Conservation (phyloP, 2,329 filamentous ascomycete species). For the Zasmidium citrigriseum region DNA sequence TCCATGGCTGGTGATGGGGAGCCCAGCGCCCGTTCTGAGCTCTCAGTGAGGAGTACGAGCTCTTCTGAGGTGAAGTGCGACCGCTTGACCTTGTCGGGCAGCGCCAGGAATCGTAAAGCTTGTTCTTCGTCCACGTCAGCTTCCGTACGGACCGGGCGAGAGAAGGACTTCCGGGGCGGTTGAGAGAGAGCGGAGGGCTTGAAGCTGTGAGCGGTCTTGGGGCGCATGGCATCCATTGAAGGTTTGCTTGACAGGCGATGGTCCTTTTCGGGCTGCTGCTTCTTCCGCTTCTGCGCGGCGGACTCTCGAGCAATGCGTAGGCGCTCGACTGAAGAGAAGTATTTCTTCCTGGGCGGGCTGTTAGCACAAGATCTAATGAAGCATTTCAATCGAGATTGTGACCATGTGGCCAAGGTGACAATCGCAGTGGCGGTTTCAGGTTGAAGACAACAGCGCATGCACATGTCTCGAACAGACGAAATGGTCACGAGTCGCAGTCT, state of each 20-base stretch:
- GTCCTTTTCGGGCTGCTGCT: constrained; percentile 17
- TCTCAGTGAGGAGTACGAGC: constrained; percentile 60
- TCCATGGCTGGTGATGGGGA: constrained; percentile 5
- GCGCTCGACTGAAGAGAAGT: constrained; percentile 72
- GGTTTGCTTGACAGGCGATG: constrained; percentile 25
- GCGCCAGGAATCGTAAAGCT: constrained; percentile 62
- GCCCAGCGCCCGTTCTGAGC: constrained; percentile 46
- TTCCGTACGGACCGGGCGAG: constrained; percentile 16
- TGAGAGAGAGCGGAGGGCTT: constrained; percentile 10
- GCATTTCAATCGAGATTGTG: neutral
- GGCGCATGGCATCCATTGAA: constrained; percentile 33
- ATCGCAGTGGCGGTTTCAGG: constrained; percentile 14
- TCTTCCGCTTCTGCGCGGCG: constrained; percentile 34
- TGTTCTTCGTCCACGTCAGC: constrained; percentile 32
- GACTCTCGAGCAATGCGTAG: constrained; percentile 63
- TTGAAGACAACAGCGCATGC: constrained; percentile 3
- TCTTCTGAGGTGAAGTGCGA: constrained; percentile 73
- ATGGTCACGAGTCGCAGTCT: neutral
- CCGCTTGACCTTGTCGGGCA: constrained; percentile 72
- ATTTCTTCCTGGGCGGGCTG: constrained; percentile 53
- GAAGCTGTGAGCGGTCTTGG: constrained; percentile 19
- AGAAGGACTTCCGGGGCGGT: constrained; percentile 10
- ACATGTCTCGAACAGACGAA: neutral
- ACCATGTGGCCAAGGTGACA: constrained; percentile 9
- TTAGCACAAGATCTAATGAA: constrained; percentile 19